Evolutionary conservation across 192 early-diverging fungal species (phyloP).

Genomic region (Coemansia javaensis): DNA sequence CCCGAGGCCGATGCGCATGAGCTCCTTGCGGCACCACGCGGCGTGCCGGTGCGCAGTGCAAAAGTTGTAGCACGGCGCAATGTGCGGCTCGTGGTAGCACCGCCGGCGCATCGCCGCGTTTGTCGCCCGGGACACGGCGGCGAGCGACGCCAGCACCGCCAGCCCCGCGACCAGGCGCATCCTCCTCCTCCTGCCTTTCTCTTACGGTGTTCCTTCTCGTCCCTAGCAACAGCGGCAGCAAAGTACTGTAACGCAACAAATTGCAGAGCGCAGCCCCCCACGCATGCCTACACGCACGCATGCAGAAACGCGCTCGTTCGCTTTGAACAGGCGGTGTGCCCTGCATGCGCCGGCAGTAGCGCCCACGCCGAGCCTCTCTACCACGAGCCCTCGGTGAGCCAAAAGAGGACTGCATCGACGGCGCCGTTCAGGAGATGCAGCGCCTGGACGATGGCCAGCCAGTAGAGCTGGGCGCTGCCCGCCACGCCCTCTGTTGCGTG

Average conservation of each 20-base stretch:
- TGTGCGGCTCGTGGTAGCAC: slow-evolving; percentile 37
- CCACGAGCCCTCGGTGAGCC: slow-evolving; percentile 20
- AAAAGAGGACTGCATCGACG: slow-evolving; percentile 31
- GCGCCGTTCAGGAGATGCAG: slow-evolving; percentile 34
- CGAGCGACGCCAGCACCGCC: background rate
- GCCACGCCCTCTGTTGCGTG: background rate
- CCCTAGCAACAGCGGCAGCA: no score
- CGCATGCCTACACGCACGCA: no score
- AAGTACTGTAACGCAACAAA: no score
- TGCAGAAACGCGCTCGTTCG: no score
- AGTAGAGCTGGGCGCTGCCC: slow-evolving; percentile 17
- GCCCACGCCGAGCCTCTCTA: background rate
- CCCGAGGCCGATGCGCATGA: slow-evolving; percentile 1
- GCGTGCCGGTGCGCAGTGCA: slow-evolving; percentile 37
- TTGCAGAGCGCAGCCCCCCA: no score
- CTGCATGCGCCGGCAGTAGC: no score
- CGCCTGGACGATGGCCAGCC: slow-evolving; percentile 35
- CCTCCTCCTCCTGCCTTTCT: background rate
- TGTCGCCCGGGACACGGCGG: background rate
- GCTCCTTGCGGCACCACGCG: slow-evolving; percentile 38
- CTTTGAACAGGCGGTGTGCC: no score
- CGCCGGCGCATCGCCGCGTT: slow-evolving; percentile 40
- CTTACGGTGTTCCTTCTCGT: no score
- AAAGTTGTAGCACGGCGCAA: slow-evolving; percentile 36
- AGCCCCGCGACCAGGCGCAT: background rate